Evolutionary conservation across 306 rosid species (phyloP), one percentile per base, ranked within the genome.

Genomic region (Glycine soja): DNA sequence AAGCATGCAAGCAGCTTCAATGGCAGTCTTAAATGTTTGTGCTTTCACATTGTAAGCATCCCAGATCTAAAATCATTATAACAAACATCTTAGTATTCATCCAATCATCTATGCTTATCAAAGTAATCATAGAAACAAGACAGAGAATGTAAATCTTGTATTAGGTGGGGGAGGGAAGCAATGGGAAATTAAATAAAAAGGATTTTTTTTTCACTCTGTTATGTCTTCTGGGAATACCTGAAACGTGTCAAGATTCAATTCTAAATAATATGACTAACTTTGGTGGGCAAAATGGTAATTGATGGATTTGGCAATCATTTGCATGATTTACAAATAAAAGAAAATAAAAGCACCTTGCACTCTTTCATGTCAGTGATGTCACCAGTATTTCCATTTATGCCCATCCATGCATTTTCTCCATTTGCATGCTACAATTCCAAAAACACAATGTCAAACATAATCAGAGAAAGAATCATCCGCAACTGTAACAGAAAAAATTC

Each of bases 1-100:
- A 52, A 93, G 97, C 91, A 93, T 89, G 91, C 97, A 88, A 58
- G 97, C 92, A 43, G 97, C 93, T 91, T 93, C 97, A 54, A 93
- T 91, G 38, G 97, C 94, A 0, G 97, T 93, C 88, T 93, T 91
- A 72, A 93, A 93, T 36, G 97, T 93, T 75, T 93, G 97, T 10
- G 93, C 87, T 89, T 93, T 93, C 61, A 93, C 97, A 53, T 90
- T 93, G 87, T 91, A 93, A 63, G 93, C 92, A 82, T 93, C 97
- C 94, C 94, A 92, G 51, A 92, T 92, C 94, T 92, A 81, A 45
- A 51, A 82, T 43, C 47, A 62, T 12, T 11, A 40, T 4, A 66
- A 74, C 34, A 70, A 78, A 32, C 52, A 24, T 40, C 46, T 70
- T 8, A 61, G 24, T 63, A 54, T 54, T 72, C 32, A 72, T 57